Evolutionary conservation across 129 eudicot species (phyloP).

Genomic region (Tagetes patula): DNA sequence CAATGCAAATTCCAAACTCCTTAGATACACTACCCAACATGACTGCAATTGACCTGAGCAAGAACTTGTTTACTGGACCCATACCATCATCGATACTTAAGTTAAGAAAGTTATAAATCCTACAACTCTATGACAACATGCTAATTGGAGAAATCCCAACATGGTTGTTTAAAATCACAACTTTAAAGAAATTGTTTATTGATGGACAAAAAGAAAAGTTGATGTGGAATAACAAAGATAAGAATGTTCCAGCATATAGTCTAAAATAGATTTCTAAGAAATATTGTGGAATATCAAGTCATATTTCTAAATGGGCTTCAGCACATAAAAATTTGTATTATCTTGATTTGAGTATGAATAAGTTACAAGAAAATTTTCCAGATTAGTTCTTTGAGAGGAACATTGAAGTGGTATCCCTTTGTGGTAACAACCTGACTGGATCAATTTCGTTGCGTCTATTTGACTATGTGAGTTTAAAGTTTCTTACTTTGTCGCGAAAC

Average conservation of each 20-base stretch:
- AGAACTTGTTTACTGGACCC: conserved; percentile 40
- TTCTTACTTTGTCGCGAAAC: conserved; percentile 49
- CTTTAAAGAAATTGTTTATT: conserved; percentile 24
- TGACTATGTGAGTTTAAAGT: conserved; percentile 31
- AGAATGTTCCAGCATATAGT: conserved; percentile 40
- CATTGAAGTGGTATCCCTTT: conserved; percentile 37
- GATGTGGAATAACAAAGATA: conserved; percentile 43
- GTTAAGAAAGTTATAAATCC: conserved; percentile 36
- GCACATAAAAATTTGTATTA: conserved; percentile 33
- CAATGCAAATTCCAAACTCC: conserved; percentile 38
- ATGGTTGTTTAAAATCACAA: conserved; percentile 38
- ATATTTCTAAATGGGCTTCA: conserved; percentile 48
- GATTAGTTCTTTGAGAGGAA: conserved; percentile 51
- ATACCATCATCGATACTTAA: conserved; percentile 46
- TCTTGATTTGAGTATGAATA: conserved; percentile 50
- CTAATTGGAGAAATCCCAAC: conserved; percentile 47
- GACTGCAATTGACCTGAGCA: conserved; percentile 40
- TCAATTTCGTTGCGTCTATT: conserved; percentile 42
- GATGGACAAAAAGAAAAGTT: conserved; percentile 40
- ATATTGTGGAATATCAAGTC: conserved; percentile 35
- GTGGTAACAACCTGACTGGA: conserved; percentile 45
- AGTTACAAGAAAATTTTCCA: conserved; percentile 42
- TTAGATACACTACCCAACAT: conserved; percentile 41
- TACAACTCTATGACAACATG: conserved; percentile 40
- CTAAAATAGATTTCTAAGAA: conserved; percentile 38